Evolutionary conservation across 768 basidiomycete genomes (phyloP).

Genomic region (Russula compacta): DNA sequence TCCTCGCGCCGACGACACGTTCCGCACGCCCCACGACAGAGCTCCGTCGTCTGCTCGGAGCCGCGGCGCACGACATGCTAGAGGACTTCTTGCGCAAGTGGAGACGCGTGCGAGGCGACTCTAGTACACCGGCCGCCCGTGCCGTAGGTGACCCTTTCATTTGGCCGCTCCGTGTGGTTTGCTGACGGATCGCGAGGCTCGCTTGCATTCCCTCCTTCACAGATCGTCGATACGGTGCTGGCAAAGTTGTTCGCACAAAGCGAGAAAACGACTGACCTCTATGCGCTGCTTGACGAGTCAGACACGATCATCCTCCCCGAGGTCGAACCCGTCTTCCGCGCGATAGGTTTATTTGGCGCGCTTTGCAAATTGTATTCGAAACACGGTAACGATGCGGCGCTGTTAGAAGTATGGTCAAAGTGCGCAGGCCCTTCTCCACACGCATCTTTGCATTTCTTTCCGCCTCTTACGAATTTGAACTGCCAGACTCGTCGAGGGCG

Average conservation of each 20-base stretch:
- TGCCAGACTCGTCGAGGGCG: constrained; percentile 54
- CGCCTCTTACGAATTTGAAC: background rate
- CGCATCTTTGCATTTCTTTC: background rate
- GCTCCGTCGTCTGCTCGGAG: constrained; percentile 51
- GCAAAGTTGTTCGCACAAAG: constrained; percentile 62
- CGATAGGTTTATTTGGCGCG: constrained; percentile 47
- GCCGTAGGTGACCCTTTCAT: constrained; percentile 17
- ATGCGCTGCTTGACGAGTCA: constrained; percentile 47
- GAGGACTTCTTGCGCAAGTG: constrained; percentile 57
- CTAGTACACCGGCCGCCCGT: constrained; percentile 21
- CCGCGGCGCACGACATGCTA: constrained; percentile 70
- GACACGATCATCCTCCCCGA: constrained; percentile 46
- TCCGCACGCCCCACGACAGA: constrained; percentile 63
- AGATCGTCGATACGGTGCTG: constrained; percentile 78
- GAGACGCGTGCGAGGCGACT: constrained; percentile 37
- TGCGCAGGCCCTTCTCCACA: constrained; percentile 28
- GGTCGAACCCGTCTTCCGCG: constrained; percentile 48
- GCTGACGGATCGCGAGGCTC: background rate
- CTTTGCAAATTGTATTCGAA: constrained; percentile 54
- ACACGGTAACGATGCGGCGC: constrained; percentile 46
- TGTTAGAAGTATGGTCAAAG: constrained; percentile 62
- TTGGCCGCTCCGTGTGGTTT: background rate
- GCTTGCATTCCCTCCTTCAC: background rate
- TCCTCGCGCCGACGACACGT: constrained; percentile 61
- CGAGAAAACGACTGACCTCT: constrained; percentile 54